Evolutionary conservation across 768 basidiomycete species (phyloP), one percentile per base, ranked within the genome.

Genomic region (Neoboletus brunneissimus): DNA sequence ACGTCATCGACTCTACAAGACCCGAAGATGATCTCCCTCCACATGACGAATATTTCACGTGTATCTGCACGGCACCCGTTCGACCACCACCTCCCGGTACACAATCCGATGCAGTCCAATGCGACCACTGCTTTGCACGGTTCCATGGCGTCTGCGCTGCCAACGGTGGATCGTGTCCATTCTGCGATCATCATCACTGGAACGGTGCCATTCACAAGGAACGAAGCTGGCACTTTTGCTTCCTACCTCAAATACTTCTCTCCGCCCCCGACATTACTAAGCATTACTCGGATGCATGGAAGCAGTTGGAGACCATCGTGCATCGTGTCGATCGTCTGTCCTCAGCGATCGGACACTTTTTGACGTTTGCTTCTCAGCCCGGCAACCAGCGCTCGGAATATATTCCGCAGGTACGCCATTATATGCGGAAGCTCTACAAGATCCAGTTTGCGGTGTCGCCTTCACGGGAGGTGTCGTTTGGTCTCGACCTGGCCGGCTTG

Each of bases 101-200:
- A 22, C 76, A 81, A 29, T 91, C 91, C 0, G 90, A 92, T 67
- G 91, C 91, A 1, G 91, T 94, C 16, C 91, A 94, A 68, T 94
- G 91, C 67, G 91, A 94, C 66, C 90, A 93, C 63, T 94, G 91
- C 59, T 89, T 82, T 68, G 91, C 91, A 47, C 78, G 90, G 48
- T 94, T 94, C 73, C 91, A 94, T 58, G 90, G 89, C 5, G 79
- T 85, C 48, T 93, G 91, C 63, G 91, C 90, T 12, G 86, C 86
- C 61, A 89, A 88, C 60, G 91, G 91, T n/a, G 91, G 91, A 35
- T 94, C 91, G 5, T 94, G 91, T 67, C 91, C 91, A 0, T 94
- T 94, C 76, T 94, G 91, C 61, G 91, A 94, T 60, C 90, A 91
- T 63, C 88, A 91, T 58, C 91, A 94, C 65, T 93, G 91, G 91